A percentile compares a stretch with the other conserved stretches of the same genome.
phyloP scores from a whole-genome alignment of 2,329 filamentous ascomycete genomes.

The Penicillium sp. region DNA sequence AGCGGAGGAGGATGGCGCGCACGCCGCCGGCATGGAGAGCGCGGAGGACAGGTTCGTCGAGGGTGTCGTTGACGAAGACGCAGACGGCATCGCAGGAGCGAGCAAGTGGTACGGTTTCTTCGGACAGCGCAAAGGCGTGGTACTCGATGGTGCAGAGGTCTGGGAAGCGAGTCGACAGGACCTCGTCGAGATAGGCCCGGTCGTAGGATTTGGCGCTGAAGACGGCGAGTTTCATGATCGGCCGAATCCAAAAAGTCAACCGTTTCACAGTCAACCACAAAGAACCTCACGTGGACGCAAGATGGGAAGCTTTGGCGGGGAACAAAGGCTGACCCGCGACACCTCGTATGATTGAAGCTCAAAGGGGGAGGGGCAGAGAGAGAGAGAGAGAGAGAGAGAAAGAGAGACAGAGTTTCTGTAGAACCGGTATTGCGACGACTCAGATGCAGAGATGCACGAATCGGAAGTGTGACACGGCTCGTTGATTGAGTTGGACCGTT shows the following conservation, averaged over 20 bases:
- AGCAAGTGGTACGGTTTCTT: conserved; percentile 53
- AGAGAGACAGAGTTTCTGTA: background rate
- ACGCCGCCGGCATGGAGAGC: conserved; percentile 48
- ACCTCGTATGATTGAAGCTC: background rate
- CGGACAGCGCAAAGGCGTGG: conserved; percentile 53
- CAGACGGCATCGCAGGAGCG: conserved; percentile 53
- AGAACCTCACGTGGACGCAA: background rate
- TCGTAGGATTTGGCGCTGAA: conserved; percentile 63
- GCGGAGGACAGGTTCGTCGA: conserved; percentile 48
- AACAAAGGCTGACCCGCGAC: background rate
- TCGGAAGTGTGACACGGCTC: background rate
- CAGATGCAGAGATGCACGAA: background rate
- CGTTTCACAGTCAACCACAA: background rate
- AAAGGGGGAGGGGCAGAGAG: background rate
- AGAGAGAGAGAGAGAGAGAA: background rate
- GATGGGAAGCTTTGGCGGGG: too few species aligned
- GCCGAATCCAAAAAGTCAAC: background rate
- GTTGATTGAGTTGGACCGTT: background rate
- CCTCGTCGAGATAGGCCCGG: conserved; percentile 48
- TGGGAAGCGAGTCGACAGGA: conserved; percentile 24
- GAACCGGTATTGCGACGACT: background rate
- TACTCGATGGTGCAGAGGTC: conserved; percentile 47
- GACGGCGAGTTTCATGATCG: conserved; percentile 53
- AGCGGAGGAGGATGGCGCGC: conserved; percentile 57
- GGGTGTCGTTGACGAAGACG: conserved; percentile 62